Percentiles rank a stretch among this genome's conserved stretches.
Conservation (phyloP, 169 alveolate species). For the Plasmodium blacklocki region DNA sequence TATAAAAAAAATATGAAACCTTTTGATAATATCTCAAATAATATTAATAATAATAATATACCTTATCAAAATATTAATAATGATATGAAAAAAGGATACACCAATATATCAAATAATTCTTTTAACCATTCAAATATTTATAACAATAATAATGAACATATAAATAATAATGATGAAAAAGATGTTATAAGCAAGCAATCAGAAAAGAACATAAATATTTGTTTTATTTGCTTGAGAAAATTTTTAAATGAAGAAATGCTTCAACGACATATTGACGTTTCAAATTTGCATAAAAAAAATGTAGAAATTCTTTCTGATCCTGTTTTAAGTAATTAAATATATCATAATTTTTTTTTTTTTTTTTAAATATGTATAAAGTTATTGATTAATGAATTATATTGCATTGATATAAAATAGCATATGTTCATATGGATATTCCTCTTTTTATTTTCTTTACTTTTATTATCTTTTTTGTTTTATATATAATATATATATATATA, state of each 20-base stretch:
- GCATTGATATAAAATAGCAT: no score
- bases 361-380: background rate
- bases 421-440: no score
- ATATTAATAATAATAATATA: background rate
- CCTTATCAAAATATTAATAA: background rate
- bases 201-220: conserved; percentile 36
- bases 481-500: no score
- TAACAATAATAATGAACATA: background rate
- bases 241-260: conserved; percentile 77
- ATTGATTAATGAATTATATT: no score
- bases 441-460: no score
- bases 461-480: no score
- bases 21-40: no score
- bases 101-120: background rate
- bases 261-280: conserved; percentile 78
- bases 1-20: background rate
- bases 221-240: conserved; percentile 83
- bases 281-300: conserved; percentile 79
- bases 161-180: background rate
- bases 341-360: background rate
- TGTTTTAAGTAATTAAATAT: conserved; percentile 4
- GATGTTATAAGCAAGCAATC: conserved; percentile 13
- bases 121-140: background rate
- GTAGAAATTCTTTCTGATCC: conserved; percentile 3
- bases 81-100: background rate